A percentile compares a stretch with the other conserved stretches of the same genome.
Conservation (phyloP, 176 grass and related monocot species). For the Aegilops speltoides region DNA sequence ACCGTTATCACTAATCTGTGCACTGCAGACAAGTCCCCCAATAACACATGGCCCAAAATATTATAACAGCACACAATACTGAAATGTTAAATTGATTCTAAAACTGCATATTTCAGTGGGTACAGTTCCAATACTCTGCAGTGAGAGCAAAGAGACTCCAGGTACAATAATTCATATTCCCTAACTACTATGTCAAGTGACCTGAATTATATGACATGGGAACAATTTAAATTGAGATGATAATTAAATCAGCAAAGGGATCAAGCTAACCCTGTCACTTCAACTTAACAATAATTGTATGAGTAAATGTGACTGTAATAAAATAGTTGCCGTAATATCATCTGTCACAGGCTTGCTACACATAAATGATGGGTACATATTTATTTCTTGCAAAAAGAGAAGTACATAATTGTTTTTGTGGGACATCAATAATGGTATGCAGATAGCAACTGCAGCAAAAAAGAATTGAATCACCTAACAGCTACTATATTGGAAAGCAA, state of each 20-base stretch:
- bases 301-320: background rate
- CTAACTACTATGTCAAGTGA: background rate
- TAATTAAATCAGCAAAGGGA: background rate
- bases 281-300: background rate
- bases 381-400: background rate
- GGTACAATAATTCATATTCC: background rate
- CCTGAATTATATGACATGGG: background rate
- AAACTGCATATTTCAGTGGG: background rate
- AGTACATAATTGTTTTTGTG: background rate
- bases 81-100: slow-evolving; percentile 10
- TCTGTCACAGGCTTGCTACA: background rate
- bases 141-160: background rate
- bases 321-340: background rate
- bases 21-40: background rate
- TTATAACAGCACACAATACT: background rate
- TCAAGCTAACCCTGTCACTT: background rate
- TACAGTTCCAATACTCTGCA: background rate
- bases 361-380: background rate
- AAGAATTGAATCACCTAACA: background rate
- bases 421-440: background rate
- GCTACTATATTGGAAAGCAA: background rate
- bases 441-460: background rate
- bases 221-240: background rate
- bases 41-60: background rate
- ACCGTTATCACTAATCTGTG: background rate